Evolutionary conservation across 805 yeast genomes (phyloP).

Genomic region (Saccharomycopsis olivae): DNA sequence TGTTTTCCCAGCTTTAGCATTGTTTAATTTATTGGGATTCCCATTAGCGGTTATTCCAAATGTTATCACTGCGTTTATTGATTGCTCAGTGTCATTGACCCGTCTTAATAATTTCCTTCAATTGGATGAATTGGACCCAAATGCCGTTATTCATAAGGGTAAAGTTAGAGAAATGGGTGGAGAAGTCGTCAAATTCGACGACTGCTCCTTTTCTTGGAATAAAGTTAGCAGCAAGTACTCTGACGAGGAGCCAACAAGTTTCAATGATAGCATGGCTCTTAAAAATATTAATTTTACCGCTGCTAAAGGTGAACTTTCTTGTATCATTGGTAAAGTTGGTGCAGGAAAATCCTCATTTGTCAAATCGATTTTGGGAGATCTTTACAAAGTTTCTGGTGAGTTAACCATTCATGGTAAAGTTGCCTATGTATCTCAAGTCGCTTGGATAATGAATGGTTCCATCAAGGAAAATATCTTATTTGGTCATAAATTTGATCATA

Average conservation of each 20-base stretch:
- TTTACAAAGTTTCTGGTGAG: slow-evolving; percentile 64
- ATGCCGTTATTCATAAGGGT: slow-evolving; percentile 48
- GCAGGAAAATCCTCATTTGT: slow-evolving; percentile 80
- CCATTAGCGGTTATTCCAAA: slow-evolving; percentile 90
- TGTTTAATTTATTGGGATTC: slow-evolving; percentile 81
- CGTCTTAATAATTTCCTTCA: slow-evolving; percentile 68
- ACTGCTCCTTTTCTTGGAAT: slow-evolving; percentile 73
- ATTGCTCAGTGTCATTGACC: slow-evolving; percentile 72
- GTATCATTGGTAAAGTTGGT: slow-evolving; percentile 87
- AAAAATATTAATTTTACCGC: slow-evolving; percentile 52
- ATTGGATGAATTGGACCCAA: slow-evolving; percentile 73
- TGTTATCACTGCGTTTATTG: slow-evolving; percentile 77
- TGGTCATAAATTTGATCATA: slow-evolving; percentile 76
- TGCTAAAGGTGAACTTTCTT: slow-evolving; percentile 66
- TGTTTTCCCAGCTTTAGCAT: slow-evolving; percentile 82
- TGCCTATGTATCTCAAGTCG: slow-evolving; percentile 87
- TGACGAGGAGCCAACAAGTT: slow-evolving; percentile 1
- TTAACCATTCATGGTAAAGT: slow-evolving; percentile 64
- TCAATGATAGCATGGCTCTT: slow-evolving; percentile 22
- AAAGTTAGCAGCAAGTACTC: slow-evolving; percentile 56
- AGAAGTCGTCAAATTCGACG: slow-evolving; percentile 46
- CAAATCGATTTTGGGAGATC: slow-evolving; percentile 73
- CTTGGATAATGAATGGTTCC: slow-evolving; percentile 96
- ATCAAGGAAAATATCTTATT: slow-evolving; percentile 85
- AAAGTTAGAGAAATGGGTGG: slow-evolving; percentile 51